Evolutionary conservation across 192 early-diverging fungal species (phyloP).

Genomic region (Haplosporangium gracile): DNA sequence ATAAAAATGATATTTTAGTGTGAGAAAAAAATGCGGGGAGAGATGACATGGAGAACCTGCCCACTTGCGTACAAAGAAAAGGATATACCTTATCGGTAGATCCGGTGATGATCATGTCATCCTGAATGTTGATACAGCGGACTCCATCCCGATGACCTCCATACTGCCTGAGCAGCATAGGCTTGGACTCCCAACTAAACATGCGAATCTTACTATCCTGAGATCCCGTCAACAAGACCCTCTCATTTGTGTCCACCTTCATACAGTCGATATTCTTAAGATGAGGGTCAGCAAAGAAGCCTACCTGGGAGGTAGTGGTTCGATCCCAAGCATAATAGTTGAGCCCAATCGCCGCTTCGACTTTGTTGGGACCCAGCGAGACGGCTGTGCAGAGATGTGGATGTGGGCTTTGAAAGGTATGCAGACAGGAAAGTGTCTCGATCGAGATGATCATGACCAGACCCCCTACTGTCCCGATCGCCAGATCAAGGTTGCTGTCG

Average conservation of each 20-base stretch:
- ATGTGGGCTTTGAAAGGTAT: conserved; percentile 19
- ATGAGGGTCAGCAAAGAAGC: conserved; percentile 24
- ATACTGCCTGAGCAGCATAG: conserved; percentile 46
- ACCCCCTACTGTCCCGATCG: conserved; percentile 35
- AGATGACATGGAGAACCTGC: too few species aligned
- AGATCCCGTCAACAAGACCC: conserved; percentile 40
- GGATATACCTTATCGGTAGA: conserved; percentile 34
- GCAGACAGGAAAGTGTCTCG: conserved; percentile 23
- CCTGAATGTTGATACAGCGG: conserved; percentile 29
- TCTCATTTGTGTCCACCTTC: conserved; percentile 27
- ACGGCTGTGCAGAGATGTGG: conserved; percentile 33
- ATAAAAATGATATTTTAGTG: neutral
- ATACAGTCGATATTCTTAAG: conserved; percentile 37
- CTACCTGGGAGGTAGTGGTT: conserved; percentile 12
- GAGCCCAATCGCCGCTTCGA: conserved; percentile 41
- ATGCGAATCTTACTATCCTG: conserved; percentile 40
- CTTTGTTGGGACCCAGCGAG: conserved; percentile 15
- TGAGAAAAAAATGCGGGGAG: neutral
- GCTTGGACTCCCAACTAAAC: conserved; percentile 47
- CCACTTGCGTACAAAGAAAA: too few species aligned
- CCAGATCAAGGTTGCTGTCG: conserved; percentile 26
- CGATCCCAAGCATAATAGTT: conserved; percentile 49
- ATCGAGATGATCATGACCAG: conserved; percentile 43
- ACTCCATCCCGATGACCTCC: conserved; percentile 38
- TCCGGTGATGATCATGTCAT: conserved; percentile 50